phyloP scores from a whole-genome alignment of 73 alveolate species.

The Urostyla sp. region DNA sequence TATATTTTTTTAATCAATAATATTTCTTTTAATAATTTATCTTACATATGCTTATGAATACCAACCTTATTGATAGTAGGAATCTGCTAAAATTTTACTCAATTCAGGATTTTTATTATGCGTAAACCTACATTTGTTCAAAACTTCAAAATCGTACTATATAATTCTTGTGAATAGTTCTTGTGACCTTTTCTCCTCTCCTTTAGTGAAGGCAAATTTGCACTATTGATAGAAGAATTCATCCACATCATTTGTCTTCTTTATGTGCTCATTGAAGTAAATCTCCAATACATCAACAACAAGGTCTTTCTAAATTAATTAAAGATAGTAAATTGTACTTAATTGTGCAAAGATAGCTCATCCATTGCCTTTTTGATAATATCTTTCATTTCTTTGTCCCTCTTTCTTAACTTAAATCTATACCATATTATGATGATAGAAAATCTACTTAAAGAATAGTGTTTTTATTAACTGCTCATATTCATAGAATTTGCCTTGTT shows the following conservation, averaged over 20 bases:
- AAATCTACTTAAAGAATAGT: constrained; percentile 36
- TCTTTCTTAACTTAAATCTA: constrained; percentile 45
- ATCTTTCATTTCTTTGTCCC: constrained; percentile 48
- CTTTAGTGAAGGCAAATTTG: constrained; percentile 27
- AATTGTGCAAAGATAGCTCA: not conserved
- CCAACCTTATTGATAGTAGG: not conserved
- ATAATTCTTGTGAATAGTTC: constrained; percentile 23
- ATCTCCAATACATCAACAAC: constrained; percentile 44
- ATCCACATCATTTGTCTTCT: constrained; percentile 47
- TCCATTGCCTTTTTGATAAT: constrained; percentile 13
- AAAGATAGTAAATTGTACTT: not conserved
- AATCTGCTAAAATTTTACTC: constrained; percentile 6
- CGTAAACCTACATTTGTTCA: constrained; percentile 17
- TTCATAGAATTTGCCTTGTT: constrained; percentile 37
- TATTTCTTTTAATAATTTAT: not conserved
- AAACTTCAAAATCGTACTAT: not conserved
- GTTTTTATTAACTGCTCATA: constrained; percentile 47
- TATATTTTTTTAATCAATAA: not conserved
- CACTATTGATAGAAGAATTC: constrained; percentile 27
- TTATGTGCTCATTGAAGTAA: constrained; percentile 41
- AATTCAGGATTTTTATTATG: constrained; percentile 18
- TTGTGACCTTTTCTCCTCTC: constrained; percentile 30
- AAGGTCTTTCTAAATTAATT: constrained; percentile 2
- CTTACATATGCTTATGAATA: constrained; percentile 39
- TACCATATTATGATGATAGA: not conserved